Conservation (phyloP, 805 yeast genomes). For the Spathaspora sp. region DNA sequence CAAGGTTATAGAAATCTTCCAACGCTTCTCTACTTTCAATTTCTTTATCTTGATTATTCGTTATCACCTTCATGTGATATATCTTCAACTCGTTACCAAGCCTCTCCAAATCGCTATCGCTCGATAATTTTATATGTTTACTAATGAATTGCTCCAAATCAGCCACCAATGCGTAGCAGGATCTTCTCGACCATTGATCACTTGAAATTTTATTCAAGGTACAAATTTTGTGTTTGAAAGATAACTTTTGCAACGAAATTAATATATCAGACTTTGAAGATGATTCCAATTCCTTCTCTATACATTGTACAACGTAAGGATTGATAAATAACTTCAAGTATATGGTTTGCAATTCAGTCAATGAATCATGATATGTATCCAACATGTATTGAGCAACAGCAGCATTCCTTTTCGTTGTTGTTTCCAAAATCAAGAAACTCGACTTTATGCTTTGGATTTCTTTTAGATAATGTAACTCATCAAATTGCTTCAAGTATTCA, state of each 20-base stretch:
- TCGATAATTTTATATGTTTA: background rate
- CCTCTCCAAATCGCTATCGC: background rate
- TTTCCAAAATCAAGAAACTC: constrained; percentile 38
- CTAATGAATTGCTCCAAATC: constrained; percentile 9
- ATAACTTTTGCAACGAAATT: constrained; percentile 27
- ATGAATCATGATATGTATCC: constrained; percentile 9
- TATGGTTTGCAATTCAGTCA: constrained; percentile 20
- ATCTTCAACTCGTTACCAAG: background rate
- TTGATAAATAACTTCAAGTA: constrained; percentile 22
- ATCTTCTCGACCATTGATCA: constrained; percentile 28
- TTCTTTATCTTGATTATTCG: background rate
- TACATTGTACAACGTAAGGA: constrained; percentile 11
- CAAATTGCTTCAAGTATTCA: constrained; percentile 22
- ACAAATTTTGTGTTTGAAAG: constrained; percentile 28
- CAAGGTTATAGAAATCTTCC: background rate
- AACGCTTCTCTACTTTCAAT: background rate
- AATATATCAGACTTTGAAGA: constrained; percentile 13
- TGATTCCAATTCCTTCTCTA: constrained; percentile 6
- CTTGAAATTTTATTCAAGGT: constrained; percentile 9
- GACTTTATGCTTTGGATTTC: constrained; percentile 18
- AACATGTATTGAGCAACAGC: constrained; percentile 12
- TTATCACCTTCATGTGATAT: background rate
- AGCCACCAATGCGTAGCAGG: constrained; percentile 13
- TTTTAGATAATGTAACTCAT: constrained; percentile 21
- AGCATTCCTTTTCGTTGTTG: constrained; percentile 16